Conservation (phyloP, 2,329 filamentous ascomycete species). For the Talaromyces atroroseus region DNA sequence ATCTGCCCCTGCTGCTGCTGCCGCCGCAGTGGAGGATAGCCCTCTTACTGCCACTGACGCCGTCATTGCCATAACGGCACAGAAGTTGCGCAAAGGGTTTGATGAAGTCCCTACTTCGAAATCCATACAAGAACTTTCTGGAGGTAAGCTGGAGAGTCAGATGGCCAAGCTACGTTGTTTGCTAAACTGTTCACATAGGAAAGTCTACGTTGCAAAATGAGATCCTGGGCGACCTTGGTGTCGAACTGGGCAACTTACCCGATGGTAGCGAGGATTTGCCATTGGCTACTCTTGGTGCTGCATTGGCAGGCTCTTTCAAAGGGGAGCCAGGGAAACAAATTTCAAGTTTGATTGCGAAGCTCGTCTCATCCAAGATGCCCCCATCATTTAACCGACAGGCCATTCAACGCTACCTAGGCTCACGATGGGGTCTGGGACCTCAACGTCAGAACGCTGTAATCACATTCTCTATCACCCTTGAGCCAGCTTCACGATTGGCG, state of each 20-base stretch:
- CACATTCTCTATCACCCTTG: constrained; percentile 83
- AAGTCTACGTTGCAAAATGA: constrained; percentile 44
- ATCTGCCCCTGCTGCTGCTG: neutral
- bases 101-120: constrained; percentile 22
- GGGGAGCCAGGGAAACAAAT: constrained; percentile 97
- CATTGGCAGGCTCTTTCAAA: constrained; percentile 61
- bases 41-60: constrained; percentile 27
- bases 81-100: constrained; percentile 25
- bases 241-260: constrained; percentile 38
- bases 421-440: constrained; percentile 78
- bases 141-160: constrained; percentile 17
- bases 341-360: constrained; percentile 79
- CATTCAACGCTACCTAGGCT: constrained; percentile 89
- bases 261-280: constrained; percentile 37
- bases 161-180: neutral
- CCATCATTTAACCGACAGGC: constrained; percentile 98
- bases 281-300: constrained; percentile 25
- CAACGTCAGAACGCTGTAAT: constrained; percentile 89
- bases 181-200: constrained; percentile 19
- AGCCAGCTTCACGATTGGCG: constrained; percentile 79
- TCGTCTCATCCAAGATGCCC: constrained; percentile 98
- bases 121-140: constrained; percentile 30
- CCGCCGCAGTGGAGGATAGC: neutral
- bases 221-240: constrained; percentile 38
- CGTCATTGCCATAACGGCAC: constrained; percentile 30